Evolutionary conservation across 176 grass and related monocot genomes (phyloP).

Genomic region (Puya raimondii): DNA sequence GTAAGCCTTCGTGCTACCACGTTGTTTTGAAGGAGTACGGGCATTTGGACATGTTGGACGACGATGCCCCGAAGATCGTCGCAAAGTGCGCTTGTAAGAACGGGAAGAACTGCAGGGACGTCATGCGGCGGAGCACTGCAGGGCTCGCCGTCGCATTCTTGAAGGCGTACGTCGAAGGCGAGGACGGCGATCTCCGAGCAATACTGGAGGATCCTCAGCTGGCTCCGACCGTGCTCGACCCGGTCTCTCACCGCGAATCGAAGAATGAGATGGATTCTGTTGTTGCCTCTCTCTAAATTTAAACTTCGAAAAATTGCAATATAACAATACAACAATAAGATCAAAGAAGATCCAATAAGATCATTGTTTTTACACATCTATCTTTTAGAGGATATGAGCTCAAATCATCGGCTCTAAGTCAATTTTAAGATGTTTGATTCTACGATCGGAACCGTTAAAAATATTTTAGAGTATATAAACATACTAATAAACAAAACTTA

Average conservation of each 20-base stretch:
- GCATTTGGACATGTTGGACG: slow-evolving; percentile 48
- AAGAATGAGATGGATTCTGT: too few species aligned
- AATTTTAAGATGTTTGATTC: neutral
- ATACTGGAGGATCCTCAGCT: slow-evolving; percentile 30
- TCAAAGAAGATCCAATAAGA: too few species aligned
- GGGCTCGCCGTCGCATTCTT: slow-evolving; percentile 44
- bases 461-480: too few species aligned
- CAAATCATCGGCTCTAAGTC: too few species aligned
- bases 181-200: slow-evolving; percentile 23
- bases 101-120: slow-evolving; percentile 33
- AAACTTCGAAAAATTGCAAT: too few species aligned
- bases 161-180: slow-evolving; percentile 17
- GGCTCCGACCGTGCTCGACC: slow-evolving; percentile 32
- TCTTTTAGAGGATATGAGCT: too few species aligned
- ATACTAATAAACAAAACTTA: too few species aligned
- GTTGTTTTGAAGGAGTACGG: slow-evolving; percentile 45
- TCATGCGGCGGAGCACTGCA: slow-evolving; percentile 37
- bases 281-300: too few species aligned
- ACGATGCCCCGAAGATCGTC: slow-evolving; percentile 26
- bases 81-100: slow-evolving; percentile 40
- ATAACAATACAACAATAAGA: too few species aligned
- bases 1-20: slow-evolving; percentile 43
- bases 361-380: too few species aligned
- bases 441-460: neutral
- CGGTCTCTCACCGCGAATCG: neutral